These are phyloP conservation scores for Plasmodium malariae DNA, from an alignment of 169 alveolate species.

Conservation along the genomic window DNA sequence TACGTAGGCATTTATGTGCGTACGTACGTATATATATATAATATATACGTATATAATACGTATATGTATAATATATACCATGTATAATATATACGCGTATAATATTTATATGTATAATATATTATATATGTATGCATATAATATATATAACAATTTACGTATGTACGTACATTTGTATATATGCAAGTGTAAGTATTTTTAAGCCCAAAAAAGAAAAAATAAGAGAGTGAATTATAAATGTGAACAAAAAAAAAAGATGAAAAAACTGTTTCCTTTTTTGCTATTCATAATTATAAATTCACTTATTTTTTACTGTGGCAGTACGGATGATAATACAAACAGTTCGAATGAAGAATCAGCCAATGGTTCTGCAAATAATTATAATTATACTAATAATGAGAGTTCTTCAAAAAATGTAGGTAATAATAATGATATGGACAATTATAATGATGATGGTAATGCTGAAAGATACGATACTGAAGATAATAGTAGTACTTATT, in stretches of 20 bases:
- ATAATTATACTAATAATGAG: neutral
- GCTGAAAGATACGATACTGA: slow-evolving; percentile 20
- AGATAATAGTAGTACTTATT: neutral
- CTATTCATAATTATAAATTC: slow-evolving; percentile 24
- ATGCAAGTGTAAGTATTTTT: neutral
- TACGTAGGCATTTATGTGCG: neutral
- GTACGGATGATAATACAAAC: neutral
- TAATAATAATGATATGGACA: neutral
- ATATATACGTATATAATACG: too few relatives aligned
- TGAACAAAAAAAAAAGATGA: slow-evolving; percentile 42
- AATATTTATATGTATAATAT: neutral
- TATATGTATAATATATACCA: neutral
- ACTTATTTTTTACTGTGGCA: slow-evolving; percentile 33
- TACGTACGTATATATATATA: neutral
- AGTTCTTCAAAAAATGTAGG: slow-evolving; percentile 2
- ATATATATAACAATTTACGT: neutral
- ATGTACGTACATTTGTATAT: slow-evolving; percentile 26
- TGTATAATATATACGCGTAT: too few relatives aligned
- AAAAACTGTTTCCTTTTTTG: slow-evolving; percentile 37
- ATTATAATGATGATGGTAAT: neutral
- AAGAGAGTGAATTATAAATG: neutral
- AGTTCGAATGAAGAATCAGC: slow-evolving; percentile 7
- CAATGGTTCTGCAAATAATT: neutral
- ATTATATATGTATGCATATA: neutral
- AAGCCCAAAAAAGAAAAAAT: slow-evolving; percentile 6